Base-by-base conservation (phyloP, 225 moss, liverwort and hornwort species). In the Marchantia polymorpha region DNA sequence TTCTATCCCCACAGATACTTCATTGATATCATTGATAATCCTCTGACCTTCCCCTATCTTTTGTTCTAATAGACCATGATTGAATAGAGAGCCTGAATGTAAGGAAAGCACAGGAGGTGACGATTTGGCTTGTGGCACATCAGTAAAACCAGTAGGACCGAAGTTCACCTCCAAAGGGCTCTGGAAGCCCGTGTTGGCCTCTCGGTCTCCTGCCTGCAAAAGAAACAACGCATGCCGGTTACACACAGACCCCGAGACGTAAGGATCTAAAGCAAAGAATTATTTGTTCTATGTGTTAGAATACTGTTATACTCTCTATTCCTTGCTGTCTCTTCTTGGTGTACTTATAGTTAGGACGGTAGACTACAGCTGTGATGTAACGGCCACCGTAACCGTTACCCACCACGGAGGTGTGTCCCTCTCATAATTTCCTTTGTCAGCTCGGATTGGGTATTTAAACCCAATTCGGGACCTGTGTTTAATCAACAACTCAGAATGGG, bases 81-180 rank as follows among this genome's bases (percentile, higher is more conserved):
- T 51, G 15, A n/a, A 27, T 23, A 51, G 46, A 77, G 22, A 47
- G 26, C 50, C 50, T 66, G 65, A 61, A 50, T 77, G 64, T 4
- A 77, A 49, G 3, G 77, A 60, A 16, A 64, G 64, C 47, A 52
- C 63, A 66, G 60, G n/a, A 48, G 65, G 27, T 50, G 77, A 50
- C 23, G 65, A 25, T 47, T 77, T 77, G 48, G n/a, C 50, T 77
- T 77, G 77, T 64, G 46, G 77, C 52, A 77, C 65, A 77, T 22
- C 65, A n/a, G 65, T 64, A 72, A 39, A 39, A 39, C 39, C 39
- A n/a, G 58, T 65, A 19, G 64, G 60, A 12, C 77, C 77, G 59
- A 64, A 39, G 77, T 52, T 77, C 77, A 77, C 22, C 47, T 64
- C 64, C 48, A 52, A 64, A 61, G 77, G 23, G 26, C 64, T 64